These are phyloP conservation scores for Vanrija sp. DNA, from an alignment of 1,284 basidiomycete genomes.

Conservation along the genomic window DNA sequence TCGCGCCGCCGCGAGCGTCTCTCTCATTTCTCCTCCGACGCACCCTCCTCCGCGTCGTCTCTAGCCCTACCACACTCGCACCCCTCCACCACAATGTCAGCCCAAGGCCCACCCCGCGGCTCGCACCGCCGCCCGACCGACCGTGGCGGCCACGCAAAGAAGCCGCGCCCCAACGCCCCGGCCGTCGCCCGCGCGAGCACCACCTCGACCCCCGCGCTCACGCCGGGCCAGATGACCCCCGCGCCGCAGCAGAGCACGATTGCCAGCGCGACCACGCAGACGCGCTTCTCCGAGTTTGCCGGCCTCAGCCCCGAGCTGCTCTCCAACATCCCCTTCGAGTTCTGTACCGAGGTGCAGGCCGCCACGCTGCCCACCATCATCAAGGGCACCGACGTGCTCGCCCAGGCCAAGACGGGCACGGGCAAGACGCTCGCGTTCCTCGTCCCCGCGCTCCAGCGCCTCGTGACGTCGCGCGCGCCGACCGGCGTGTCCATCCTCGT, in stretches of 20 bases:
- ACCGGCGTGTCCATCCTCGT: slow-evolving; percentile 43
- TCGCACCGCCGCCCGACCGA: too few species aligned
- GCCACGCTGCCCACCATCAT: slow-evolving; percentile 51
- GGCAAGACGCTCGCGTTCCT: slow-evolving; percentile 57
- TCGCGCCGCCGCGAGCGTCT: too few species aligned
- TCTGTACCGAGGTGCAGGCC: slow-evolving; percentile 52
- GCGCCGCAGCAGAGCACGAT: slow-evolving; percentile 3
- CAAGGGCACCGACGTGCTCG: slow-evolving; percentile 50
- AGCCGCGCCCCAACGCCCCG: too few species aligned
- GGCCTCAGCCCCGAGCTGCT: slow-evolving; percentile 24
- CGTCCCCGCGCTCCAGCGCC: slow-evolving; percentile 50
- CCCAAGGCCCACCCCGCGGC: neutral
- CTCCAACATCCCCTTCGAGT: slow-evolving; percentile 40
- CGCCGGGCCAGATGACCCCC: slow-evolving; percentile 12
- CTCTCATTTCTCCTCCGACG: too few species aligned
- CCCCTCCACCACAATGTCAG: too few species aligned
- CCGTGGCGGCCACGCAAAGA: too few species aligned
- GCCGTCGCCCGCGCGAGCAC: too few species aligned
- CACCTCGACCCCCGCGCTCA: slow-evolving; percentile 1
- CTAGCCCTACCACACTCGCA: too few species aligned
- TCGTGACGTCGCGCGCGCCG: slow-evolving; percentile 30
- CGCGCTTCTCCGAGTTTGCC: slow-evolving; percentile 23
- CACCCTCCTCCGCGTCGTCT: too few species aligned
- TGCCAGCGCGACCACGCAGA: slow-evolving; percentile 8
- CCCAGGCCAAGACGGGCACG: slow-evolving; percentile 56